phyloP scores from a whole-genome alignment of 2,329 filamentous ascomycete species.

The Sordariomycetes sp. region DNA sequence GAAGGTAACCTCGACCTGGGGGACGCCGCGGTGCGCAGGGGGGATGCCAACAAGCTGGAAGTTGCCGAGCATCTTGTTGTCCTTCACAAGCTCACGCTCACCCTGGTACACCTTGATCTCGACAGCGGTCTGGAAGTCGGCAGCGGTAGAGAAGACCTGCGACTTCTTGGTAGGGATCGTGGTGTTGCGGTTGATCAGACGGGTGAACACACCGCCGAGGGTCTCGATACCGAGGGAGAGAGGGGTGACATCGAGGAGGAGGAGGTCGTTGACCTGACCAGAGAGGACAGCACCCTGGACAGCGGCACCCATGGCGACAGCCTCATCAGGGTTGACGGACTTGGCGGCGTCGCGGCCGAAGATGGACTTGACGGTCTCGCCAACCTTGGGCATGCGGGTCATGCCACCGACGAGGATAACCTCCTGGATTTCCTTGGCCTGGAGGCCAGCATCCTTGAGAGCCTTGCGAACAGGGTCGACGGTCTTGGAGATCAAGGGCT shows the following conservation, averaged over 20 bases:
- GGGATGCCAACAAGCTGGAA: conserved; percentile 98
- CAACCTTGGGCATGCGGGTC: conserved; percentile 99
- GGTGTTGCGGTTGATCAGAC: conserved; percentile 97
- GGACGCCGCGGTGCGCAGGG: conserved; percentile 89
- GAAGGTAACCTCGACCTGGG: conserved; percentile 95
- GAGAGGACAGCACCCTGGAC: conserved; percentile 95
- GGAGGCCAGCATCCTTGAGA: conserved; percentile 85
- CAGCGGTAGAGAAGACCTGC: conserved; percentile 93
- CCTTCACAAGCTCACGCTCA: conserved; percentile 96
- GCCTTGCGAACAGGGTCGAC: conserved; percentile 93
- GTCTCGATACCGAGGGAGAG: conserved; percentile 98
- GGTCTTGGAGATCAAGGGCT: conserved; percentile 76
- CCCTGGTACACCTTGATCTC: conserved; percentile 99
- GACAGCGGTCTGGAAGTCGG: conserved; percentile 96
- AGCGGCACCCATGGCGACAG: conserved; percentile 92
- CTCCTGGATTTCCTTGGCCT: conserved; percentile 91
- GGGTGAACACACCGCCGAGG: conserved; percentile 93
- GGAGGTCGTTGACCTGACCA: conserved; percentile 91
- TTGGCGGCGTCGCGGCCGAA: conserved; percentile 95
- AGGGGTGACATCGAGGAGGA: conserved; percentile 91
- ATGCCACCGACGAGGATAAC: conserved; percentile 98
- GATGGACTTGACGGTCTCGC: conserved; percentile 90
- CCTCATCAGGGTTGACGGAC: conserved; percentile 97
- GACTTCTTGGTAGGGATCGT: conserved; percentile 99
- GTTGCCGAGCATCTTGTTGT: conserved; percentile 98